Percentiles rank a stretch among this genome's conserved stretches.
Conservation (phyloP, 345 rosid genomes). For the Angophora floribunda region DNA sequence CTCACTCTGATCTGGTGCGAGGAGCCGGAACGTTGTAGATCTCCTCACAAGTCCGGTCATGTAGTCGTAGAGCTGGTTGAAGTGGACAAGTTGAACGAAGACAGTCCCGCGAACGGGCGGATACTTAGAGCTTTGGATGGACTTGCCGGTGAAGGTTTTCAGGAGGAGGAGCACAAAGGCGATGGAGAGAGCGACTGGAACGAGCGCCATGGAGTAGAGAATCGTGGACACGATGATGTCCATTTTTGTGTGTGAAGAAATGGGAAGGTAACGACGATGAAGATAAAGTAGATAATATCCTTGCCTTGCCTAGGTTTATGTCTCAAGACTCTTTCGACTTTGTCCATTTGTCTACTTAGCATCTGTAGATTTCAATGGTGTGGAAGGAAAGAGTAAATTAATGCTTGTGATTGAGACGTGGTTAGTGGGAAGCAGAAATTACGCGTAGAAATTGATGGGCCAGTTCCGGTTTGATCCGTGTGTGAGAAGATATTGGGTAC, state of each 20-base stretch:
- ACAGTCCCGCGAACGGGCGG: slow-evolving; percentile 48
- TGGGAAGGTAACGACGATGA: not conserved
- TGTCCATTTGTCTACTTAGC: not conserved
- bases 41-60: slow-evolving; percentile 30
- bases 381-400: not conserved
- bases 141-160: slow-evolving; percentile 37
- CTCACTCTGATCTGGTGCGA: slow-evolving; percentile 26
- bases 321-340: not conserved
- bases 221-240: slow-evolving; percentile 4
- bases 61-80: slow-evolving; percentile 42
- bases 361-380: not conserved
- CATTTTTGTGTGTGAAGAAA: not conserved
- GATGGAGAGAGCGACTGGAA: slow-evolving; percentile 3
- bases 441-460: not conserved
- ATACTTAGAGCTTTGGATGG: slow-evolving; percentile 24
- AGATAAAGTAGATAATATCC: not conserved
- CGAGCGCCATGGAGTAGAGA: slow-evolving; percentile 1
- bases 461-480: not conserved
- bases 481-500: no score
- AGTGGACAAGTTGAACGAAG: slow-evolving; percentile 27
- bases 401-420: not conserved
- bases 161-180: slow-evolving; percentile 7
- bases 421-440: not conserved
- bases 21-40: slow-evolving; percentile 42
- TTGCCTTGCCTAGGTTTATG: not conserved